phyloP scores from a whole-genome alignment of 2,329 filamentous ascomycete species.

The Trichoderma hamatum region DNA sequence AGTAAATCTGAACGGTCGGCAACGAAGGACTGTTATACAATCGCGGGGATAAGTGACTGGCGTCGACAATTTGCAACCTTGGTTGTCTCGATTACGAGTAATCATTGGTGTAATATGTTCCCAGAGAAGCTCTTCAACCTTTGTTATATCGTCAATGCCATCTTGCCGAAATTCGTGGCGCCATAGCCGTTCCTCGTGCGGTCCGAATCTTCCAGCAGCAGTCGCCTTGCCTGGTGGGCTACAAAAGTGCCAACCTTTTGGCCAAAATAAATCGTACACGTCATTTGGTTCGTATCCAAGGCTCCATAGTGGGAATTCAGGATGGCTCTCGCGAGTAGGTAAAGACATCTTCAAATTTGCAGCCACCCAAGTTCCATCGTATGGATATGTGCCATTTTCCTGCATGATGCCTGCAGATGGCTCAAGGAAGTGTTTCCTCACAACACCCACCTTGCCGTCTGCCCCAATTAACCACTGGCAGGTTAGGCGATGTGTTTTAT shows the following conservation, averaged over 20 bases:
- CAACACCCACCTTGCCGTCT: conserved; percentile 51
- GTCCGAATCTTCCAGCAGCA: conserved; percentile 50
- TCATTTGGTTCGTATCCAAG: conserved; percentile 49
- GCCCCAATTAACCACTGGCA: conserved; percentile 42
- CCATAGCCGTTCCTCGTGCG: conserved; percentile 45
- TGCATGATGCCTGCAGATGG: conserved; percentile 43
- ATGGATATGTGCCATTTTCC: conserved; percentile 39
- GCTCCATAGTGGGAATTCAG: conserved; percentile 52
- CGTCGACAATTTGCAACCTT: conserved; percentile 18
- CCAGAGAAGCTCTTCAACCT: conserved; percentile 39
- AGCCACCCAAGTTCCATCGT: conserved; percentile 52
- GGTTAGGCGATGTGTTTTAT: not conserved
- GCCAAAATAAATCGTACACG: conserved; percentile 54
- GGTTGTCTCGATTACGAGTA: not conserved
- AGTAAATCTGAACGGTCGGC: conserved; percentile 46
- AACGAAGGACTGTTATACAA: conserved; percentile 50
- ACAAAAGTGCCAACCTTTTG: conserved; percentile 48
- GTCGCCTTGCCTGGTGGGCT: conserved; percentile 47
- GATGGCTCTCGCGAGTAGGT: conserved; percentile 51
- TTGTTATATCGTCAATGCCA: conserved; percentile 35
- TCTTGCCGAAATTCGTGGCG: conserved; percentile 42
- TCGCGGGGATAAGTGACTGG: conserved; percentile 45
- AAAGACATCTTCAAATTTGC: conserved; percentile 48
- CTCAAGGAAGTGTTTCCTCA: conserved; percentile 50
- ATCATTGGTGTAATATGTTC: conserved; percentile 34